Evolutionary conservation across 2,329 filamentous ascomycete species (phyloP).

Genomic region (Coniochaeta prunicola): DNA sequence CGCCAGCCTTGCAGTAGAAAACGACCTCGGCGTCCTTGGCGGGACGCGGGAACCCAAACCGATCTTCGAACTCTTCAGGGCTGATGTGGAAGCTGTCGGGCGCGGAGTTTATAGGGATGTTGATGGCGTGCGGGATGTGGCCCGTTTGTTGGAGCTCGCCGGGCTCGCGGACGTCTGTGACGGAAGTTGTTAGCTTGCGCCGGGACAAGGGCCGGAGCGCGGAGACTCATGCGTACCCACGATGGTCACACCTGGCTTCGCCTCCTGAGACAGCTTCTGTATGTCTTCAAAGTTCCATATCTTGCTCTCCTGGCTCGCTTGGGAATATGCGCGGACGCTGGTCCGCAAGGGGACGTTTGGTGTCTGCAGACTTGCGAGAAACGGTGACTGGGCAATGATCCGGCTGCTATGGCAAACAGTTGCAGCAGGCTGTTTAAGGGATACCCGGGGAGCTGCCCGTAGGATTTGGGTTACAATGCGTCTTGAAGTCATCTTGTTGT

Average conservation of each 20-base stretch:
- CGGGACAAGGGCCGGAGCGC: background rate
- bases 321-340: slow-evolving; percentile 19
- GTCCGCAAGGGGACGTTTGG: background rate
- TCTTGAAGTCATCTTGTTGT: slow-evolving; percentile 6
- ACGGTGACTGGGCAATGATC: background rate
- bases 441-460: background rate
- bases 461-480: background rate
- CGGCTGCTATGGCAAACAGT: background rate
- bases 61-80: slow-evolving; percentile 72
- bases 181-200: background rate
- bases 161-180: slow-evolving; percentile 64
- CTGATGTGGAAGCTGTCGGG: slow-evolving; percentile 74
- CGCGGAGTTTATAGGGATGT: slow-evolving; percentile 70
- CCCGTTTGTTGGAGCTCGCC: slow-evolving; percentile 56
- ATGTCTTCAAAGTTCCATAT: slow-evolving; percentile 42
- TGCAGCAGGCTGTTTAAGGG: background rate
- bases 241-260: slow-evolving; percentile 29
- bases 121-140: slow-evolving; percentile 72
- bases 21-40: slow-evolving; percentile 52
- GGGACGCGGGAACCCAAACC: slow-evolving; percentile 71
- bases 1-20: slow-evolving; percentile 91
- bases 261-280: slow-evolving; percentile 24
- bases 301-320: slow-evolving; percentile 22
- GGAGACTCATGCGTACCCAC: slow-evolving; percentile 32
- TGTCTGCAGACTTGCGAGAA: background rate